Evolutionary conservation across 257 asterid species (phyloP).

Genomic region (Voacanga thouarsii): DNA sequence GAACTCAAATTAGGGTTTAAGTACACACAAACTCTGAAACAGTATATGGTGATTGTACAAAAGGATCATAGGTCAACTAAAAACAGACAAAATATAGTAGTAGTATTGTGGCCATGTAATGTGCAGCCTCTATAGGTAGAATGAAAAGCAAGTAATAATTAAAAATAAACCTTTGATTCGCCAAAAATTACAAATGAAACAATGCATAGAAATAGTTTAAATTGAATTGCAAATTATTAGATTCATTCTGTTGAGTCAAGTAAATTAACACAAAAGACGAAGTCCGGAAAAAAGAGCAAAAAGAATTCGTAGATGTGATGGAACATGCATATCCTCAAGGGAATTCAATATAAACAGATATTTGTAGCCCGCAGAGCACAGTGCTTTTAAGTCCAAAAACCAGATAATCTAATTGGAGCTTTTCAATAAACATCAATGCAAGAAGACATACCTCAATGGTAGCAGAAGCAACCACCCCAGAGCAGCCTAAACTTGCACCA

Average conservation of each 20-base stretch:
- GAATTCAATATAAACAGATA: neutral
- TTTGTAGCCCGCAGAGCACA: neutral
- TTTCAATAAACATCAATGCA: neutral
- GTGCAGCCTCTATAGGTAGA: neutral
- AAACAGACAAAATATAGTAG: neutral
- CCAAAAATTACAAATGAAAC: neutral
- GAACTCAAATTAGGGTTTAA: neutral
- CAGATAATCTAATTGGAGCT: neutral
- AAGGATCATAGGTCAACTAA: neutral
- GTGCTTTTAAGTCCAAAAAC: neutral
- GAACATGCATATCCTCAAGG: neutral
- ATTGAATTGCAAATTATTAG: neutral
- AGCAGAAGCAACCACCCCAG: neutral
- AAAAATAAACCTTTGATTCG: neutral
- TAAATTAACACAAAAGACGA: neutral
- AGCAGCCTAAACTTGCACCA: neutral
- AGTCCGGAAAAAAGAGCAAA: neutral
- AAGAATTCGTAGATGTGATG: neutral
- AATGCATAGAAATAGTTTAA: neutral
- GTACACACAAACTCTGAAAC: neutral
- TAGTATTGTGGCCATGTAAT: neutral
- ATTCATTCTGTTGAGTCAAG: neutral
- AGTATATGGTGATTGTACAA: neutral
- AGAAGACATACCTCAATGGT: neutral
- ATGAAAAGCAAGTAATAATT: neutral